Conservation (phyloP, 257 asterid species). For the Jacaranda mimosifolia region DNA sequence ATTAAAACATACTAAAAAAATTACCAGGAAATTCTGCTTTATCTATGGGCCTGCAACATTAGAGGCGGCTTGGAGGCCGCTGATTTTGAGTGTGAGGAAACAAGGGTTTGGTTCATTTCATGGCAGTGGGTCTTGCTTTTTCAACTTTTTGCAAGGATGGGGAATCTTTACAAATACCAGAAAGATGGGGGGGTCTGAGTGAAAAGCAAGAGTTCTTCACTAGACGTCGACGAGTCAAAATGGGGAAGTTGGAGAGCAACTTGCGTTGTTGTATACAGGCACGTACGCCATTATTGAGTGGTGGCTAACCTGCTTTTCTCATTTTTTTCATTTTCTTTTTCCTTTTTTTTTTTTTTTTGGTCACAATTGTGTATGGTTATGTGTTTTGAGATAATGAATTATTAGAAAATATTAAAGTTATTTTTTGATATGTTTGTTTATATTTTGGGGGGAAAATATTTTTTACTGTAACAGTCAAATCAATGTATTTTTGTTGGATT, state of each 20-base stretch:
- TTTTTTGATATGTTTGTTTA: too few relatives aligned
- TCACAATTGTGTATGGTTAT: too few relatives aligned
- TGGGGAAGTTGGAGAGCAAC: slow-evolving; percentile 10
- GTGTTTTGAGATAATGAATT: too few relatives aligned
- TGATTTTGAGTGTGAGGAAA: slow-evolving; percentile 5
- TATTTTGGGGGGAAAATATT: too few relatives aligned
- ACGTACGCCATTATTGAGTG: slow-evolving; percentile 39
- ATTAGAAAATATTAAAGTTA: too few relatives aligned
- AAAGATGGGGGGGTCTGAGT: slow-evolving; percentile 25
- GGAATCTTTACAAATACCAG: slow-evolving; percentile 29
- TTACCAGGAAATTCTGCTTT: slow-evolving; percentile 31
- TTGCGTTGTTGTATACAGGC: slow-evolving; percentile 33
- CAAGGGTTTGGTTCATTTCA: slow-evolving; percentile 36
- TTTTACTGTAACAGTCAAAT: too few relatives aligned
- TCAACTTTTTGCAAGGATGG: slow-evolving; percentile 25
- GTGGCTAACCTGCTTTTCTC: slow-evolving; percentile 35
- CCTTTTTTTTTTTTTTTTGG: too few relatives aligned
- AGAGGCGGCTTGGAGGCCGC: slow-evolving; percentile 22
- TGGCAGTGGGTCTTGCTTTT: slow-evolving; percentile 38
- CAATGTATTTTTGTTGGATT: too few relatives aligned
- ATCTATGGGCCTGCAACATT: slow-evolving; percentile 22
- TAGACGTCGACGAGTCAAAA: slow-evolving; percentile 19
- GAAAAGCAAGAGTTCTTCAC: slow-evolving; percentile 4
- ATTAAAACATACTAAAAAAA: neutral
- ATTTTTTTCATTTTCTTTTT: neutral